phyloP scores from a whole-genome alignment of 2,329 filamentous ascomycete genomes.

The Orbilia blumenaviensis region DNA sequence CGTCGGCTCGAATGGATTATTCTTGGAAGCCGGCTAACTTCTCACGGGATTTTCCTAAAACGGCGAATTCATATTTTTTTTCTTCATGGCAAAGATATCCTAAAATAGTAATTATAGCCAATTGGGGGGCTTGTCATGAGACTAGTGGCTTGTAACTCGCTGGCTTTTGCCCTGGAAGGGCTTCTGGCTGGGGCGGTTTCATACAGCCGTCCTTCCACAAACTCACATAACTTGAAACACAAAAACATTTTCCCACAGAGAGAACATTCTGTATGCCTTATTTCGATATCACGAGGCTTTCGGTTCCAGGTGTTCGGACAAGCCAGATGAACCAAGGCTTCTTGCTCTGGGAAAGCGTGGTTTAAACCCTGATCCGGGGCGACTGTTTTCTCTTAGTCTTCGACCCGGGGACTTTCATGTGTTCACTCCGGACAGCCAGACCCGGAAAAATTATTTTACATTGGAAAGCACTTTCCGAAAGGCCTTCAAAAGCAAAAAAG shows the following conservation, averaged over 20 bases:
- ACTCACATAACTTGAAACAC: constrained; percentile 48
- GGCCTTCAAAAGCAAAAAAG: constrained; percentile 14
- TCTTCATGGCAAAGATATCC: constrained; percentile 28
- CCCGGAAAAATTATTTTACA: constrained; percentile 48
- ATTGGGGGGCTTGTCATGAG: not conserved
- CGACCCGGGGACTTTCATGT: constrained; percentile 45
- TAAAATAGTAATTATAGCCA: constrained; percentile 30
- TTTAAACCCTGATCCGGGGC: constrained; percentile 23
- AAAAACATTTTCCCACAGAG: constrained; percentile 21
- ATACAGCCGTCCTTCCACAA: constrained; percentile 33
- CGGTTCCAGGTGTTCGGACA: constrained; percentile 21
- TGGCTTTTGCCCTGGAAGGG: not conserved
- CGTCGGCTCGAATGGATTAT: constrained; percentile 1
- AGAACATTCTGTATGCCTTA: constrained; percentile 1
- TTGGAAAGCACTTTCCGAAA: constrained; percentile 31
- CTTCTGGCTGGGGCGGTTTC: constrained; percentile 17
- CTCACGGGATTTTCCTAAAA: constrained; percentile 15
- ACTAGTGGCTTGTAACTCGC: not conserved
- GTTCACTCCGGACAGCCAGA: constrained; percentile 17
- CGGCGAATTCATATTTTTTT: constrained; percentile 33
- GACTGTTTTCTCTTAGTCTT: not conserved
- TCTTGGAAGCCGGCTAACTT: not conserved
- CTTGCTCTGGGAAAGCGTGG: not conserved
- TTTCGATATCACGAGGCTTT: constrained; percentile 24
- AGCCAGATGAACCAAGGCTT: not conserved